Base-by-base conservation (phyloP, 2,329 filamentous ascomycete species). In the Colletotrichum horii region DNA sequence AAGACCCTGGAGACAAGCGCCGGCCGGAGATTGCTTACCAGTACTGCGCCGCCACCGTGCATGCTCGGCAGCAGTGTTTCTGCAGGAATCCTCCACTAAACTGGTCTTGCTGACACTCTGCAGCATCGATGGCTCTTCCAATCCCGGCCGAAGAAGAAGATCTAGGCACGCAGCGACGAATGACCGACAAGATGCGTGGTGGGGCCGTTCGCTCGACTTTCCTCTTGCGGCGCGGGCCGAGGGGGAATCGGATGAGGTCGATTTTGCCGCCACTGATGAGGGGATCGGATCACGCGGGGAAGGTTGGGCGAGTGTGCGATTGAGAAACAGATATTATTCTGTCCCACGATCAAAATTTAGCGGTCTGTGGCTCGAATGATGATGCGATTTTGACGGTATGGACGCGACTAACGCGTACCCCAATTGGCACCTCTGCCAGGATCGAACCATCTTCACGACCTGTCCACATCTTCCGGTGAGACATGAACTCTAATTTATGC, bases 271-370 rank as follows among this genome's bases (percentile, higher is more conserved):
- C 43, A 52, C 11, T 52, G 43, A 14, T 52, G 43, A 22, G 43
- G 3, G n/a, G 43, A 52, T 52, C 22, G 43, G 22, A 4, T 8
- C 3, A 52, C 12, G 43, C 43, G 3, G 6, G 12, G 22, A 14
- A 22, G 12, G 11, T 22, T 52, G n/a, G 43, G 19, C 0, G n/a
- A 22, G 43, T 52, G n/a, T 52, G 5, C 11, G 11, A n/a, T 52
- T 0, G 0, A 11, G 12, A 14, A 22, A 8, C n/a, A 14, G 6
- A 48, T n/a, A 7, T 11, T 3, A 22, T 14, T 4, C 0, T 2
- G 1, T 52, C 22, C 3, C 6, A 16, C 43, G n/a, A 52, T 52
- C 43, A 11, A 22, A 52, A 7, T 22, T 22, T 9, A 22, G n/a
- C 43, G 43, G 3, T 22, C 6, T 14, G 43, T 8, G 43, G n/a